Base-by-base conservation (phyloP, 2,329 filamentous ascomycete genomes). In the Scytalidium sp. region DNA sequence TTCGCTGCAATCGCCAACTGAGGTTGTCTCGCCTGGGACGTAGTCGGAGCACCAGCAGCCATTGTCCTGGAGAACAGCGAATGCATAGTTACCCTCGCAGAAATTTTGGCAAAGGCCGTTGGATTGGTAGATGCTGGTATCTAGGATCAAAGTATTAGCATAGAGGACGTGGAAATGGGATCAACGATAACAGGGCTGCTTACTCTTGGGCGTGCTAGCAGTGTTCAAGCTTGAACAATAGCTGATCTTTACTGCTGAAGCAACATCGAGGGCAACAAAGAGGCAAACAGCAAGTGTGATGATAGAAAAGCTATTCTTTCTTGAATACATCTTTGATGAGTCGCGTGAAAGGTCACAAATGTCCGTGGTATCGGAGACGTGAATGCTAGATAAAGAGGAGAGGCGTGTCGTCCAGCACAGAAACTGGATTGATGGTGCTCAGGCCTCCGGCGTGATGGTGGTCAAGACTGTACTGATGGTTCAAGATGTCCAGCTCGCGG, bases 1-100 rank as follows among this genome's bases (percentile, higher is more conserved):
- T 1, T 65, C 65, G 56, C 75, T 67, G 68, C 88, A 93, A 19
- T 76, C 59, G 27, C 54, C 56, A 2, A 68, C 65, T 19, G 45
- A 75, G 70, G 48, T 73, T 64, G 25, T 65, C 25, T 70, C 55
- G 45, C 72, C 71, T 8, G 88, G 88, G 2, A 75, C 75, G 60
- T 84, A 84, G 64, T 90, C 78, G 32, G 85, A 85, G 65, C 88
- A 93, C 87, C 87, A 93, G 64, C 88, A 93, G 46, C 75, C 67
- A 25, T 80, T 72, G 15, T 69, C 75, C 58, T 89, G 79, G 1
- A 91, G 71, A 43, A 93, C 73, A 56, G 85, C 87, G 54, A 85
- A 88, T 36, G 87, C 86, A 56, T 75, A 87, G 15, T 73, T 57
- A 19, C 63, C 60, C 21, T 67, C 59, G 68, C 88, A 93, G 44